Base-by-base conservation (phyloP, 192 early-diverging fungal species). In the Paraglomus brasilianum region DNA sequence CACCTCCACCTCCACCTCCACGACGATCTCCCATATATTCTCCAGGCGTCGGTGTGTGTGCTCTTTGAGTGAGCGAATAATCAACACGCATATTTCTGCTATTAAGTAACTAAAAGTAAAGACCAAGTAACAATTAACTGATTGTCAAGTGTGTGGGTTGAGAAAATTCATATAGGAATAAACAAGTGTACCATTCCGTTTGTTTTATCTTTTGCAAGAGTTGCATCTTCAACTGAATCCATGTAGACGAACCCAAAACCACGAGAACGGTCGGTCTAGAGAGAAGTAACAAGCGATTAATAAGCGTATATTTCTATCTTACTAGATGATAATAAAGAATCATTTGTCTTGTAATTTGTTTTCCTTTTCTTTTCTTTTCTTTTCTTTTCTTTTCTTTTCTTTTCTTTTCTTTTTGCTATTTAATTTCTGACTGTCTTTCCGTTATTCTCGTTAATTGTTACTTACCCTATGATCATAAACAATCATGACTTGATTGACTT, bases 211-310 rank as follows among this genome's bases (percentile, higher is more conserved):
- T 81, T 76, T 5, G 89, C 89, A 48, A 74, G 70, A 11, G 75
- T 72, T 10, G 89, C 88, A 5, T 71, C 77, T 0, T 86, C 80
- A 19, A 76, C 44, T 0, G 75, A 61, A 8, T 75, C 72, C 70
- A 86, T 87, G 9, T 79, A 84, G 45, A 91, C 79, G 68, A 91
- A 91, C 4, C 87, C 89, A 78, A 88, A 91, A 30, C 89, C 85
- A 60, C 89, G 73, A 24, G 88, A 89, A 51, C 85, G 72, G 38
- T 81, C 74, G 19, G 75, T 80, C 88, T 88, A 68, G 10, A 24
- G 66, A 50, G 17, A 41, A 17, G 42, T 47, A 62, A 66, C 57
- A 69, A 43, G 21, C 3, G 30, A 30, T 57, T 19, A 38, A 22
- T 21, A 52, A 19, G 10, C 1, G 30, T 30, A 30, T 30, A 3